A percentile compares a stretch with the other conserved stretches of the same genome.
Evolutionary conservation across 352 stramenopile species (phyloP).

Genomic region (Pythium diclinum): DNA sequence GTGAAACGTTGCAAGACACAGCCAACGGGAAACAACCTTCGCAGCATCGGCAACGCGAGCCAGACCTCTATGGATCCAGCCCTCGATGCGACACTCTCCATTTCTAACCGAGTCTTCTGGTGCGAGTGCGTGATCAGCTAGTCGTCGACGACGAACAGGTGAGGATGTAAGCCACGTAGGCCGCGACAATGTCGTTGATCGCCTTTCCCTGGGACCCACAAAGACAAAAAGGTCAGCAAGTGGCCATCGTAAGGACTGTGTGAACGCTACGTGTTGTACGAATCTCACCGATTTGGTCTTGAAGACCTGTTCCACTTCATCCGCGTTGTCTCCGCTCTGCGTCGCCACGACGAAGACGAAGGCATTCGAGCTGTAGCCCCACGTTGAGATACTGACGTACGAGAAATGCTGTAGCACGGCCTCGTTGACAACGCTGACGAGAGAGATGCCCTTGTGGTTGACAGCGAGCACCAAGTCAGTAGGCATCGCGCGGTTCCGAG

Average conservation of each 20-base stretch:
- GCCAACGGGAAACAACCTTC: not conserved
- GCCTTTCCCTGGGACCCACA: slow-evolving; percentile 34
- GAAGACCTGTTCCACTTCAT: slow-evolving; percentile 50
- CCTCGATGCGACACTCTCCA: not conserved
- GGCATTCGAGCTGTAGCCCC: slow-evolving; percentile 72
- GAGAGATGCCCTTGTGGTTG: slow-evolving; percentile 56
- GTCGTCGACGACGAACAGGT: slow-evolving; percentile 29
- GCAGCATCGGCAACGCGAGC: not conserved
- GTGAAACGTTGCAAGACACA: slow-evolving; percentile 17
- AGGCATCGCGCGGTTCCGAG: slow-evolving; percentile 41
- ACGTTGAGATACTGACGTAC: slow-evolving; percentile 70
- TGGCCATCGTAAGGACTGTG: not conserved
- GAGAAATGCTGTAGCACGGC: slow-evolving; percentile 57
- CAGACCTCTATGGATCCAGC: not conserved
- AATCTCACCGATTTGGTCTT: slow-evolving; percentile 39
- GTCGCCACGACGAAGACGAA: slow-evolving; percentile 73
- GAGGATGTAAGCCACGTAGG: slow-evolving; percentile 53
- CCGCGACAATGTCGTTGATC: slow-evolving; percentile 54
- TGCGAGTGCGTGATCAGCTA: slow-evolving; percentile 58
- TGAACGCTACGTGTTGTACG: not conserved
- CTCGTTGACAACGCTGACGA: slow-evolving; percentile 58
- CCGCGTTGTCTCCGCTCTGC: slow-evolving; percentile 28
- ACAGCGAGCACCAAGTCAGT: slow-evolving; percentile 58
- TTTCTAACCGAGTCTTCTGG: slow-evolving; percentile 46
- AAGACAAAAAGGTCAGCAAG: not conserved